phyloP scores from a whole-genome alignment of 805 yeast genomes.

The Cyberlindnera saturnus region DNA sequence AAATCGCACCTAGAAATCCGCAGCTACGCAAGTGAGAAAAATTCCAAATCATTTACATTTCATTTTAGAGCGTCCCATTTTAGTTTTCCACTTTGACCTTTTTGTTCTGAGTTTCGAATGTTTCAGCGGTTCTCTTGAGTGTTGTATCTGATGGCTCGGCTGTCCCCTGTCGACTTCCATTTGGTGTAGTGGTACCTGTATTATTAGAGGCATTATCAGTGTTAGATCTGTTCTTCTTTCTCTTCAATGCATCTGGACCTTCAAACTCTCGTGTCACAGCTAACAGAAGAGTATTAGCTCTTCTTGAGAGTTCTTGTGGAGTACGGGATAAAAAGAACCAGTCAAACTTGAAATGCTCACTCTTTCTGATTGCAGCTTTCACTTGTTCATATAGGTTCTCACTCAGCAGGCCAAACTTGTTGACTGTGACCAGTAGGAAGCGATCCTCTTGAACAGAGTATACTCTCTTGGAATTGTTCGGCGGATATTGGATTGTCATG shows the following conservation, averaged over 20 bases:
- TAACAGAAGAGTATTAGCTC: conserved; percentile 59
- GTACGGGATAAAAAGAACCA: conserved; percentile 71
- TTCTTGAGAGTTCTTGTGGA: conserved; percentile 63
- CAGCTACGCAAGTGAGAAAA: too few species aligned
- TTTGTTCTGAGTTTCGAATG: conserved; percentile 9
- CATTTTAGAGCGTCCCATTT: too few species aligned
- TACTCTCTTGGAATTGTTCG: conserved; percentile 73
- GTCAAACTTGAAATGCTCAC: conserved; percentile 62
- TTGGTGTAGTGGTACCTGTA: conserved; percentile 14
- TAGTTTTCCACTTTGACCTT: conserved; percentile 7
- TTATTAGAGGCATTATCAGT: conserved; percentile 1
- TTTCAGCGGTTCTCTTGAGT: conserved; percentile 1
- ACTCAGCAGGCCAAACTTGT: conserved; percentile 58
- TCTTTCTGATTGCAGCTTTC: conserved; percentile 53
- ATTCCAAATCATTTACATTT: too few species aligned
- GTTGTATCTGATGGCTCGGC: conserved; percentile 18
- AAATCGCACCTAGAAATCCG: too few species aligned
- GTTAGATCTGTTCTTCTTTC: conserved; percentile 28
- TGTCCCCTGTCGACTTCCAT: conserved; percentile 28
- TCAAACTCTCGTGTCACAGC: conserved; percentile 68
- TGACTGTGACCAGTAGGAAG: conserved; percentile 52
- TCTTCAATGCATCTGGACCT: conserved; percentile 50
- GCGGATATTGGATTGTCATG: conserved; percentile 64
- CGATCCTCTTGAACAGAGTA: conserved; percentile 69
- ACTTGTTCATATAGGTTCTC: conserved; percentile 57